Conservation (phyloP, 805 yeast genomes). For the Zygotorulaspora chibaensis region DNA sequence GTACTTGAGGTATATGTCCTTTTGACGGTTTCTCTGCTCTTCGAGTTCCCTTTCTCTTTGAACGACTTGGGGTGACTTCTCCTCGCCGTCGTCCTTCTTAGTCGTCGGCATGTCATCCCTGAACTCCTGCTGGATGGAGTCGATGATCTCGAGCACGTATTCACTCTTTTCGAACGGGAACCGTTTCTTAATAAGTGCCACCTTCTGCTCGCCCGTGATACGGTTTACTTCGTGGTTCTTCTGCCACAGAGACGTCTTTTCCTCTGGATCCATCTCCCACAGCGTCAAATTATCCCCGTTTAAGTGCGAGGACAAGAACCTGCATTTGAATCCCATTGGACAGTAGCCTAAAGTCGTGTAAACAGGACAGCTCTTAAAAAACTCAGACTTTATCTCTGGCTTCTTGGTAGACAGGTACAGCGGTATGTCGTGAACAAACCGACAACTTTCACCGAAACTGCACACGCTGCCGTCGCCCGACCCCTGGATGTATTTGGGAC, state of each 20-base stretch:
- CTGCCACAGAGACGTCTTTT: conserved; percentile 23
- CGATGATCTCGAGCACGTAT: conserved; percentile 57
- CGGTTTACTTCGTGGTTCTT: conserved; percentile 60
- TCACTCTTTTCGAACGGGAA: conserved; percentile 57
- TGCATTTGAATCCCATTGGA: conserved; percentile 87
- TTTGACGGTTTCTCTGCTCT: conserved; percentile 32
- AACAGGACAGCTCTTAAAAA: conserved; percentile 63
- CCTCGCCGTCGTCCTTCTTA: conserved; percentile 19
- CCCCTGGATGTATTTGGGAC: conserved; percentile 54
- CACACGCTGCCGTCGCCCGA: conserved; percentile 48
- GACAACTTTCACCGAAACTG: conserved; percentile 69
- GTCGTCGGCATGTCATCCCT: conserved; percentile 34
- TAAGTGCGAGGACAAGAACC: conserved; percentile 79
- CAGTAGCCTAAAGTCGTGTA: conserved; percentile 78
- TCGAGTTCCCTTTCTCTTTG: conserved; percentile 31
- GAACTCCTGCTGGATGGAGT: conserved; percentile 45
- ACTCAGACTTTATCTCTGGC: conserved; percentile 59
- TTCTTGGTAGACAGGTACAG: conserved; percentile 63
- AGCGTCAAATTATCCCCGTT: conserved; percentile 37
- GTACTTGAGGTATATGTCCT: conserved; percentile 39
- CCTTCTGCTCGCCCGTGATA: conserved; percentile 42
- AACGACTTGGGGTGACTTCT: conserved; percentile 28
- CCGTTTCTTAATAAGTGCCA: conserved; percentile 44
- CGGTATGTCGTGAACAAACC: conserved; percentile 69
- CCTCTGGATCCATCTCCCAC: conserved; percentile 42